Evolutionary conservation across 805 yeast genomes (phyloP), one percentile per base, ranked within the genome.

Genomic region (Spathaspora passalidarum): DNA sequence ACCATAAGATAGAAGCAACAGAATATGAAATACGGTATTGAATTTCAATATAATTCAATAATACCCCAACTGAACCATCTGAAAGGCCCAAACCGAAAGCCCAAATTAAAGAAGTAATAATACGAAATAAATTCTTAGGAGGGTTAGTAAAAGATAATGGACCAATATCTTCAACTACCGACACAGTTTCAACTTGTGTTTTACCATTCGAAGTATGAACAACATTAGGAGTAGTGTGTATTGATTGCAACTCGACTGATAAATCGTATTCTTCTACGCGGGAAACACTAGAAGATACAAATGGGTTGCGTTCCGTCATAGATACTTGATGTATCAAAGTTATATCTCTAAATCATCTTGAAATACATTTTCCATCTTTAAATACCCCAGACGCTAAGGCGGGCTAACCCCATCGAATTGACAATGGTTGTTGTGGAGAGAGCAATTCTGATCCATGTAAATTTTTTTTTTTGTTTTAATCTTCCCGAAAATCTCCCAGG

Each of bases 31-130:
- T 67, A 29, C 55, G 44, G 55, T 79, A 81, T 55, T 73, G 68
- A 4, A 45, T 56, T 51, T 81, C 85, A 34, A 81, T 76, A 37
- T 65, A 62, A 5, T 83, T 84, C 43, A 81, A 60, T n/a, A 81
- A 59, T 0, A 84, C 82, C 48, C 86, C 86, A 1, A 82, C 77
- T 11, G 81, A 78, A 47, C 81, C 81, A 55, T 81, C 86, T 21
- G 72, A 56, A 51, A 77, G 58, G 1, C 84, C 84, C 9, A 57
- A 51, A 2, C 67, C 51, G 36, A 74, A 59, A 8, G 62, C 57
- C 77, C 79, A 78, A 4, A 59, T 4, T 25, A 75, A 61, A 10
- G 68, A 56, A 8, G 78, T 62, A 9, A 67, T 44, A 4, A 78
- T 58, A 46, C 84, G 60, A 64, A 69, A 69, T 14, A 47, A 37